Conservation (phyloP, 495 filamentous ascomycete genomes). For the Letharia columbiana region DNA sequence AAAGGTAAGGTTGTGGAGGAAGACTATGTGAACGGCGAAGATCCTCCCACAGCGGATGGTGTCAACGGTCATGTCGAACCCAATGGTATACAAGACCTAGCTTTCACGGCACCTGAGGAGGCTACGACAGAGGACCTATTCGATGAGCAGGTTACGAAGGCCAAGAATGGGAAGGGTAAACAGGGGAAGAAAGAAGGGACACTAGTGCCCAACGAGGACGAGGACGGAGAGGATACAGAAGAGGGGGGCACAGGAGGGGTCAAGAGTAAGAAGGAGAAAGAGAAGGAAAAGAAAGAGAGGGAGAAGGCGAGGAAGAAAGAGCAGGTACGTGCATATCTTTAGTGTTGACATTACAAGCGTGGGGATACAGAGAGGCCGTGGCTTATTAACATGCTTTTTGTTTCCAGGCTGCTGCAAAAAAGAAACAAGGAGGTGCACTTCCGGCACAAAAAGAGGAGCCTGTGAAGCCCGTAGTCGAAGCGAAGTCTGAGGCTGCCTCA, state of each 20-base stretch:
- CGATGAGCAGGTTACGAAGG: constrained; percentile 62
- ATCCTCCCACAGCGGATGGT: constrained; percentile 40
- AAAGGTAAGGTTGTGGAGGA: constrained; percentile 63
- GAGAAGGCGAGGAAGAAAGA: constrained; percentile 93
- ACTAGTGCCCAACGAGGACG: constrained; percentile 32
- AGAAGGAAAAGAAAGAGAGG: constrained; percentile 86
- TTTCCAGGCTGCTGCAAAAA: constrained; percentile 55
- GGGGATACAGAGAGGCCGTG: neutral
- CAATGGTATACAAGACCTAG: constrained; percentile 35
- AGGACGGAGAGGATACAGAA: constrained; percentile 45
- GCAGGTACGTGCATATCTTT: constrained; percentile 44
- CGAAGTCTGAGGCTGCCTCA: constrained; percentile 37
- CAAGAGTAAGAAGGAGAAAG: constrained; percentile 93
- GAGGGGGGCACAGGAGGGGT: constrained; percentile 47
- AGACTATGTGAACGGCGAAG: constrained; percentile 67
- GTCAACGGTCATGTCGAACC: constrained; percentile 29
- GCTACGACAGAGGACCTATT: constrained; percentile 81
- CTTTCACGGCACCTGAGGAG: constrained; percentile 72
- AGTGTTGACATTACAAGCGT: neutral
- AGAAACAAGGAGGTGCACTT: constrained; percentile 44
- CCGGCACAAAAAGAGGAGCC: constrained; percentile 46
- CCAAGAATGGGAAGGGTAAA: constrained; percentile 48
- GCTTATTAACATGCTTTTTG: constrained; percentile 6
- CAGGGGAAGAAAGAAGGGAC: constrained; percentile 25
- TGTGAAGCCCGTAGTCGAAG: constrained; percentile 34